phyloP scores from a whole-genome alignment of 768 basidiomycete species.

The Candolleomyces eurysporus region DNA sequence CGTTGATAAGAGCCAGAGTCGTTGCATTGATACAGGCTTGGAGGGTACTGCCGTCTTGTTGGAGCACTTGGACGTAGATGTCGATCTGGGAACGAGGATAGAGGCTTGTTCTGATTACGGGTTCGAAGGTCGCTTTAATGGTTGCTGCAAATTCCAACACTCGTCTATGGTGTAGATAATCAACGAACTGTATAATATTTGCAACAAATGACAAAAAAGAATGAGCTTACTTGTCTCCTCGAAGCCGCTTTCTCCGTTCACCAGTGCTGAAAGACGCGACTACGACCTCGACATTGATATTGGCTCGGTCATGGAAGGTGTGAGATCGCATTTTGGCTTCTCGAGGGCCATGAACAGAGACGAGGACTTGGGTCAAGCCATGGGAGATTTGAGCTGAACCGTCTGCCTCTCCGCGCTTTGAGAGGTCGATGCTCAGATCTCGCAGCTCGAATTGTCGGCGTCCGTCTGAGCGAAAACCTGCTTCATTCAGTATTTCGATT shows the following conservation, averaged over 20 bases:
- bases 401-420: constrained; percentile 74
- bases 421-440: constrained; percentile 74
- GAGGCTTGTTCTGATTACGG: constrained; percentile 84
- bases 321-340: constrained; percentile 82
- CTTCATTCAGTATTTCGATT: constrained; percentile 80
- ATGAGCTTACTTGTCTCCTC: constrained; percentile 82
- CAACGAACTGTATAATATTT: constrained; percentile 5
- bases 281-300: constrained; percentile 85
- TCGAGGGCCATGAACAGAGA: constrained; percentile 88
- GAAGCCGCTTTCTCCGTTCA: constrained; percentile 70
- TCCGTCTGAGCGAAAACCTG: constrained; percentile 88
- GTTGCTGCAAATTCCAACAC: constrained; percentile 82
- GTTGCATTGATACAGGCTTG: constrained; percentile 94
- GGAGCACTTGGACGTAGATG: constrained; percentile 88
- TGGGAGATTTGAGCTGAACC: constrained; percentile 83
- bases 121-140: constrained; percentile 94
- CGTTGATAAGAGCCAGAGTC: constrained; percentile 85
- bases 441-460: constrained; percentile 91
- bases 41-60: constrained; percentile 91
- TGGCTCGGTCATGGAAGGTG: constrained; percentile 83
- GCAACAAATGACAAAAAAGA: constrained; percentile 1
- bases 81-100: constrained; percentile 96
- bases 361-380: constrained; percentile 86
- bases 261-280: constrained; percentile 86
- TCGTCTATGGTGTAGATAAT: constrained; percentile 49